Percentiles rank a stretch among this genome's conserved stretches.
Conservation (phyloP, 2,329 filamentous ascomycete species). For the Fusarium burgessii region DNA sequence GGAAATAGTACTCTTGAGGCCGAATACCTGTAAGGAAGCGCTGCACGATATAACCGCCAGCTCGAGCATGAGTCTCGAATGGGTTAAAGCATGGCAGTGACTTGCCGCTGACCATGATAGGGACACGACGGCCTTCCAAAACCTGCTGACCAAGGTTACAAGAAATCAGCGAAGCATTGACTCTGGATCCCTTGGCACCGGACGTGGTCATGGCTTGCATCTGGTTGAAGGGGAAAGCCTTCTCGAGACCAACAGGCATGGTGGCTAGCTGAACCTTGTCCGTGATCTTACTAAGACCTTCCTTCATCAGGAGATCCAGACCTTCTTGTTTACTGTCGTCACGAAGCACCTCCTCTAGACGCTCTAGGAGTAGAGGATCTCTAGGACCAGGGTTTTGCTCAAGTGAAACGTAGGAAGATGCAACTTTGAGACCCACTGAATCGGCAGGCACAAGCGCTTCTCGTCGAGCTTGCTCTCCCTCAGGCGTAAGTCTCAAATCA, state of each 20-base stretch:
- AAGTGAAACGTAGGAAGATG: constrained; percentile 89
- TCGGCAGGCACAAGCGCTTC: constrained; percentile 76
- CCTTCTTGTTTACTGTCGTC: constrained; percentile 92
- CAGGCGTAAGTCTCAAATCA: constrained; percentile 85
- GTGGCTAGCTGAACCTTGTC: constrained; percentile 82
- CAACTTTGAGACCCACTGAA: constrained; percentile 80
- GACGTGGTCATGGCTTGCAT: constrained; percentile 99
- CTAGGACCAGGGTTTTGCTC: constrained; percentile 72
- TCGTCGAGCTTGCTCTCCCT: constrained; percentile 79
- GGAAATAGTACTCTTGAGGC: constrained; percentile 98
- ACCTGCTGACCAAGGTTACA: constrained; percentile 98
- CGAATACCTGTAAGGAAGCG: constrained; percentile 98
- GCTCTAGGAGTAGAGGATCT: constrained; percentile 77
- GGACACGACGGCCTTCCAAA: constrained; percentile 92
- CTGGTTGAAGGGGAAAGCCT: constrained; percentile 95
- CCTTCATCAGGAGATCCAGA: constrained; percentile 89
- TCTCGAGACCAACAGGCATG: constrained; percentile 84
- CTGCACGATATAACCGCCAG: constrained; percentile 93
- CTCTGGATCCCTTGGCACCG: constrained; percentile 90
- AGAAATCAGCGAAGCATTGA: constrained; percentile 97
- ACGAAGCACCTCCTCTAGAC: constrained; percentile 89
- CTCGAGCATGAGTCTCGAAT: constrained; percentile 88
- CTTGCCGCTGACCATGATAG: constrained; percentile 98
- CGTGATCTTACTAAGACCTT: constrained; percentile 76
- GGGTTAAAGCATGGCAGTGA: constrained; percentile 93